A percentile compares a stretch with the other conserved stretches of the same genome.
phyloP scores from a whole-genome alignment of 306 rosid species.

The Delonix regia region DNA sequence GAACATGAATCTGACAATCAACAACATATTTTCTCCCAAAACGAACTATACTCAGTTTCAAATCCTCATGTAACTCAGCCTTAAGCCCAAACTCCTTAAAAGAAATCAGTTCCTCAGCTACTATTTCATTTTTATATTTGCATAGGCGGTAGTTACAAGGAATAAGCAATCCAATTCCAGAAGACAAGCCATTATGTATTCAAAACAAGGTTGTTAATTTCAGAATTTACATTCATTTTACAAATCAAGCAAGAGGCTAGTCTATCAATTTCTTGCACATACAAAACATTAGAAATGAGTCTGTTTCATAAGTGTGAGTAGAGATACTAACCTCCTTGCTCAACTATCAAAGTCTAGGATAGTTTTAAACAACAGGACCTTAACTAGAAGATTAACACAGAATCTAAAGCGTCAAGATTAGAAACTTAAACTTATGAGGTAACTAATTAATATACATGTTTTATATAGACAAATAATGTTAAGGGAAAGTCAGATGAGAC shows the following conservation, averaged over 20 bases:
- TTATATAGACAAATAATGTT: slow-evolving; percentile 1
- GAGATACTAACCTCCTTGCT: background rate
- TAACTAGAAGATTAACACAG: background rate
- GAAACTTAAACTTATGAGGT: background rate
- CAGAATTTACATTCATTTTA: background rate
- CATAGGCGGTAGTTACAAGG: background rate
- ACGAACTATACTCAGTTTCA: background rate
- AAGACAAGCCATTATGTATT: background rate
- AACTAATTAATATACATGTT: slow-evolving; percentile 4
- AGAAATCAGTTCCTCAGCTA: background rate
- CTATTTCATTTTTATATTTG: background rate
- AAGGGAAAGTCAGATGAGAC: slow-evolving; percentile 4
- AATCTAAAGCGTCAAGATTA: background rate
- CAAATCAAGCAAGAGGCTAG: background rate
- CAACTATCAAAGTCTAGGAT: background rate
- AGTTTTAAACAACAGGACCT: background rate
- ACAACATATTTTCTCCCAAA: background rate
- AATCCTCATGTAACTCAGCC: slow-evolving; percentile 1
- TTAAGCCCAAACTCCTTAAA: background rate
- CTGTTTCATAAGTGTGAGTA: background rate
- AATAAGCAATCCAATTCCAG: background rate
- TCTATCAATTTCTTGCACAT: background rate
- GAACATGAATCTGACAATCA: slow-evolving; percentile 25
- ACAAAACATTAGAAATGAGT: background rate
- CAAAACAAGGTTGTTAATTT: background rate